These are phyloP conservation scores for Recurvomyces mirabilis DNA, from an alignment of 495 filamentous ascomycete species.

Conservation along the genomic window DNA sequence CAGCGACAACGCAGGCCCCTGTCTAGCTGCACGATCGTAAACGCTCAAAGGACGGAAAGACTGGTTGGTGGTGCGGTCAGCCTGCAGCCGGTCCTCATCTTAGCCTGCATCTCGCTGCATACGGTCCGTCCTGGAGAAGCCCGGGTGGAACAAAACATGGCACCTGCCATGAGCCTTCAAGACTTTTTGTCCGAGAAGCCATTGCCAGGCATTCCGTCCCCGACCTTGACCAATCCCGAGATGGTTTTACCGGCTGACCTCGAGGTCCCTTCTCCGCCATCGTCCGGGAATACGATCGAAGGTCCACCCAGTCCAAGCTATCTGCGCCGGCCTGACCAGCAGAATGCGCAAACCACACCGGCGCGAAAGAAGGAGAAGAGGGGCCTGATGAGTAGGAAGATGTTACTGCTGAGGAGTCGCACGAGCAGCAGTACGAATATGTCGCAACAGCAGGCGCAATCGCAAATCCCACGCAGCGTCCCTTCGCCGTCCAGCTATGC, in stretches of 20 bases:
- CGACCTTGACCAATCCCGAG: constrained; percentile 84
- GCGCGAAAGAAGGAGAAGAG: constrained; percentile 20
- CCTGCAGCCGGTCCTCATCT: too few species aligned
- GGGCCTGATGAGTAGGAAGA: constrained; percentile 21
- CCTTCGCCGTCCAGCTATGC: not conserved
- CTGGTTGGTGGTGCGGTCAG: too few species aligned
- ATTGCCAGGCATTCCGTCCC: constrained; percentile 44
- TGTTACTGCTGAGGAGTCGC: constrained; percentile 21
- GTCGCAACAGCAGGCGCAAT: not conserved
- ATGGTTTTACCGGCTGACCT: constrained; percentile 68
- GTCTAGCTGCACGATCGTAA: too few species aligned
- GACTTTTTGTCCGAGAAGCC: too few species aligned
- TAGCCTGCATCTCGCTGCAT: too few species aligned
- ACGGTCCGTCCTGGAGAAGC: too few species aligned
- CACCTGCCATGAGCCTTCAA: too few species aligned
- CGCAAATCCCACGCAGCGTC: constrained; percentile 1
- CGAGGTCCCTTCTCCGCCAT: not conserved
- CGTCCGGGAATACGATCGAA: constrained; percentile 1
- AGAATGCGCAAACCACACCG: not conserved
- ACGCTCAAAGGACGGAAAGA: too few species aligned
- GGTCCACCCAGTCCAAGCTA: constrained; percentile 14
- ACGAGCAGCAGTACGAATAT: constrained; percentile 10
- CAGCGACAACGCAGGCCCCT: too few species aligned
- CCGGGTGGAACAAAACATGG: too few species aligned
- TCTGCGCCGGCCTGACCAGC: not conserved